Evolutionary conservation across 495 filamentous ascomycete species (phyloP), one percentile per base, ranked within the genome.

Genomic region (Venustampulla echinocandica): DNA sequence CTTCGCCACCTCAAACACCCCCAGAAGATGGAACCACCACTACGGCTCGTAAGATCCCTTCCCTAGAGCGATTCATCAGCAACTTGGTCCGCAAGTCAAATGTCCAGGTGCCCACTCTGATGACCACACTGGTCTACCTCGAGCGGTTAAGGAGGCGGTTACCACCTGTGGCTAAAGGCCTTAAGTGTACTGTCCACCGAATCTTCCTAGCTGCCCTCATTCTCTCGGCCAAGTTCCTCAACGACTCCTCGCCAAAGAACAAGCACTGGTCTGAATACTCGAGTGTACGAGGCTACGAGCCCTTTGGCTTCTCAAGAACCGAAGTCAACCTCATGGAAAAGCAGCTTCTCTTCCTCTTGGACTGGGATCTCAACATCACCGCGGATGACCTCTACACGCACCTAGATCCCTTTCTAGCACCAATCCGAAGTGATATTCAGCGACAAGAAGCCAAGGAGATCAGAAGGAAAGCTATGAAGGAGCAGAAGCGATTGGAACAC

Each of bases 321-420:
- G 90, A 97, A 68, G 90, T 97, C 49, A 97, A 96, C 69, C 74
- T 95, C 39, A 97, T 97, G 90, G 90, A 97, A 73, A 92, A 92
- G 71, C 90, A 97, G 65, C 76, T 97, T 23, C 80, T 97, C 30
- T 90, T 85, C 71, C 77, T 97, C 38, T 68, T 97, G 20, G 87
- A 95, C 60, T 97, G 87, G 87, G 89, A 97, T 49, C 75, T 90
- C 46, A 75, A 86, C 43, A 86, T 97, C 59, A 81, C 69, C 18
- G 76, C 85, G 45, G 76, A 86, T 34, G 90, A 98, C 62, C 80
- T 98, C 14, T 85, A 93, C 64, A 73, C 66, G 36, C 87, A 94
- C 60, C 73, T 97, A 7, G 89, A 96, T 52, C 78, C 79, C 36
- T 98, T 97, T 71, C 73, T 98, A 17, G 78, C 75, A 11, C 90